Conservation (phyloP, 176 grass and related monocot genomes). For the Oryza longistaminata region DNA sequence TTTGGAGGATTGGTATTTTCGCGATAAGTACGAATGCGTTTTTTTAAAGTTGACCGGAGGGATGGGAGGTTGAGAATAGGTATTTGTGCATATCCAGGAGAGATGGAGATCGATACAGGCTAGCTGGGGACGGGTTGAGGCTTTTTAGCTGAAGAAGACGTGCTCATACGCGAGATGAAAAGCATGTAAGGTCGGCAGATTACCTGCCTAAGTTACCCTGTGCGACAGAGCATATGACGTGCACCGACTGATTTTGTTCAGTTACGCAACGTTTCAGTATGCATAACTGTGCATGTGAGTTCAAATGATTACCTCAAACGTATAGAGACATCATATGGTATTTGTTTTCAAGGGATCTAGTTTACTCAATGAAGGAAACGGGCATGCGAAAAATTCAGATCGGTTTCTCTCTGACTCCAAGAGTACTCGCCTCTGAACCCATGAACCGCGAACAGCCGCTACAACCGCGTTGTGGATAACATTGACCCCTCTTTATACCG, state of each 20-base stretch:
- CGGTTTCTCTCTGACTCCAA: not conserved
- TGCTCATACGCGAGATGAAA: not conserved
- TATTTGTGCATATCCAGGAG: slow-evolving; percentile 9
- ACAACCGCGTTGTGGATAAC: not conserved
- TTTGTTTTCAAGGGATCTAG: not conserved
- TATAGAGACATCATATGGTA: not conserved
- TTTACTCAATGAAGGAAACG: not conserved
- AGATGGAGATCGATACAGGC: not conserved
- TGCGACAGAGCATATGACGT: not conserved
- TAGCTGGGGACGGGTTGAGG: not conserved
- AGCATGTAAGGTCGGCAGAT: slow-evolving; percentile 28
- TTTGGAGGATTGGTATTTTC: not conserved
- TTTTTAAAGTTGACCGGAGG: slow-evolving; percentile 13
- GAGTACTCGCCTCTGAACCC: not conserved
- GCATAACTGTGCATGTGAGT: not conserved
- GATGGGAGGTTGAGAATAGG: not conserved
- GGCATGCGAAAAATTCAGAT: not conserved
- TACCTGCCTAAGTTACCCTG: not conserved
- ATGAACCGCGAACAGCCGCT: not conserved
- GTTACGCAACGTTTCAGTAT: not conserved
- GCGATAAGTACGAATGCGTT: not conserved
- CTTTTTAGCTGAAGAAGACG: slow-evolving; percentile 8
- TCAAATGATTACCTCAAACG: not conserved
- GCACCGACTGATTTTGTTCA: not conserved
- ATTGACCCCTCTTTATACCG: not conserved